Conservation (phyloP, 805 yeast genomes). For the Saturnispora sekii region DNA sequence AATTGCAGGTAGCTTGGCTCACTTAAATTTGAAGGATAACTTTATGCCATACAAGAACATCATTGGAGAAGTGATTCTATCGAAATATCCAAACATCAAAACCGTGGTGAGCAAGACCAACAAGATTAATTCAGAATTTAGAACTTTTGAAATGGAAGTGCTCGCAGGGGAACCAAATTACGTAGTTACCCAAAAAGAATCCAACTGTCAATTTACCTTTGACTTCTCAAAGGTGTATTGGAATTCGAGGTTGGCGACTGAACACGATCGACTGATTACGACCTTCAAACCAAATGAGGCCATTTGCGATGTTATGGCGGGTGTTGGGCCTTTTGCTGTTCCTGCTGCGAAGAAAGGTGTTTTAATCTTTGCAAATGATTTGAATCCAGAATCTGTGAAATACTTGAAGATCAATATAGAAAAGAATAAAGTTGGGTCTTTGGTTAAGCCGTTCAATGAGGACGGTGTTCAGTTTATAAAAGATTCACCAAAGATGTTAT, state of each 20-base stretch:
- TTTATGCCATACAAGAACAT: constrained; percentile 71
- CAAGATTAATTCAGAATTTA: constrained; percentile 73
- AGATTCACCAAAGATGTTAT: constrained; percentile 42
- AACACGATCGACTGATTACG: constrained; percentile 72
- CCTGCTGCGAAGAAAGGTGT: constrained; percentile 87
- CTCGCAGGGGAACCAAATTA: constrained; percentile 77
- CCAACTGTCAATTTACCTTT: constrained; percentile 75
- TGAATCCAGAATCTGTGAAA: constrained; percentile 78
- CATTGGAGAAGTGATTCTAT: constrained; percentile 85
- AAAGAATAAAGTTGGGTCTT: constrained; percentile 49
- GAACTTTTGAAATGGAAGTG: constrained; percentile 91
- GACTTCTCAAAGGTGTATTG: constrained; percentile 94
- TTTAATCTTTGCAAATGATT: constrained; percentile 81
- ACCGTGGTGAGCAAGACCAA: constrained; percentile 92
- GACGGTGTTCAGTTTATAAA: constrained; percentile 82
- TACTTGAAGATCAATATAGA: constrained; percentile 57
- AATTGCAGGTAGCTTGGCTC: constrained; percentile 92
- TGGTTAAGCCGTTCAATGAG: constrained; percentile 54
- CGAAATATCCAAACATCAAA: constrained; percentile 69
- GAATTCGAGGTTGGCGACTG: constrained; percentile 92
- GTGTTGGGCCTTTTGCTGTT: constrained; percentile 96
- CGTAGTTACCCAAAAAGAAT: constrained; percentile 77
- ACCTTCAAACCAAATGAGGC: constrained; percentile 55
- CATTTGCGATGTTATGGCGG: constrained; percentile 94
- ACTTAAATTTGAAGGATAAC: constrained; percentile 73